Evolutionary conservation across 1,284 basidiomycete species (phyloP).

Genomic region (Ustilago sp.): DNA sequence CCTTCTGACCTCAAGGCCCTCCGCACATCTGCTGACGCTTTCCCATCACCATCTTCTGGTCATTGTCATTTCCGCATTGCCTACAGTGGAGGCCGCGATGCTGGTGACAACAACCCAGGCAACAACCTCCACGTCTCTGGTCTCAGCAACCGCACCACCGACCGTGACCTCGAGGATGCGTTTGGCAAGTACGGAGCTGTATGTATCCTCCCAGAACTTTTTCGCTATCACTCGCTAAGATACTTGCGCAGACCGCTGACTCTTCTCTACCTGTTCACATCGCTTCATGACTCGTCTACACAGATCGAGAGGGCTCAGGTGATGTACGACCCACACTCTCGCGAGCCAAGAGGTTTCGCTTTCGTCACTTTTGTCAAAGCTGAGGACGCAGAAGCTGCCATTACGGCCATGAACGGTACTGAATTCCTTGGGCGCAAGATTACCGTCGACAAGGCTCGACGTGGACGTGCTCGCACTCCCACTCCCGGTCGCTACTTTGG

Average conservation of each 20-base stretch:
- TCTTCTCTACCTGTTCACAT: not conserved
- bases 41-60: not conserved
- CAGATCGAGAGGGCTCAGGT: slow-evolving; percentile 81
- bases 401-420: slow-evolving; percentile 83
- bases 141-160: slow-evolving; percentile 82
- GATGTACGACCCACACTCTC: slow-evolving; percentile 96
- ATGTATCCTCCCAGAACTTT: slow-evolving; percentile 66
- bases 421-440: slow-evolving; percentile 87
- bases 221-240: no score
- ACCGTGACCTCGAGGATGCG: slow-evolving; percentile 84
- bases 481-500: slow-evolving; percentile 95
- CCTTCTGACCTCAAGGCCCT: not conserved
- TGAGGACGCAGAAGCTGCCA: slow-evolving; percentile 90
- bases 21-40: slow-evolving; percentile 1
- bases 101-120: slow-evolving; percentile 79
- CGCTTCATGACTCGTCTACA: not conserved
- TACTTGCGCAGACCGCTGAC: slow-evolving; percentile 9
- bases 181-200: slow-evolving; percentile 92
- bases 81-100: slow-evolving; percentile 64
- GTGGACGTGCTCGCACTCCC: slow-evolving; percentile 91
- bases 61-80: not conserved
- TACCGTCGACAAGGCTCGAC: slow-evolving; percentile 91
- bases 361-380: slow-evolving; percentile 93
- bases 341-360: slow-evolving; percentile 95
- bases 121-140: slow-evolving; percentile 97